Conservation (phyloP, 805 yeast genomes). For the Lipomyces sp. region DNA sequence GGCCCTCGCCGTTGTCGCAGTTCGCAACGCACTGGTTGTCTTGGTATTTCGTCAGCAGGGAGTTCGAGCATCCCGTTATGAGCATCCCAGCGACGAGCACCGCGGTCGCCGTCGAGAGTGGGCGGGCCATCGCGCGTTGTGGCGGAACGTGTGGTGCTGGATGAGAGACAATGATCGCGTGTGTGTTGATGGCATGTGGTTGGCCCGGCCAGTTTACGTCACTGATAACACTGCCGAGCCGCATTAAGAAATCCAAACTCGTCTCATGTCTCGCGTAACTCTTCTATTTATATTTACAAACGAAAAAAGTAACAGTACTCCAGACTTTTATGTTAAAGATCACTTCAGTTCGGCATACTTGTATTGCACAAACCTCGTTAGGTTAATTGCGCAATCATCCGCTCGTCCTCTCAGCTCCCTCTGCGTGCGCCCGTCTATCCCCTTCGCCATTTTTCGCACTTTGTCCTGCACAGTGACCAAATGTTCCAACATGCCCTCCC, state of each 20-base stretch:
- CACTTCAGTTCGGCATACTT: slow-evolving; percentile 49
- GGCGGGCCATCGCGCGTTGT: neutral
- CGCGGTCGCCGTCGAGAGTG: slow-evolving; percentile 5
- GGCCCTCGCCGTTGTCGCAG: slow-evolving; percentile 48
- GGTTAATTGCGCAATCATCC: slow-evolving; percentile 62
- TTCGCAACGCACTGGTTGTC: slow-evolving; percentile 67
- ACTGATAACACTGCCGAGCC: too few relatives aligned
- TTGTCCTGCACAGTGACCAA: slow-evolving; percentile 47
- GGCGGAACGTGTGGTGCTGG: too few relatives aligned
- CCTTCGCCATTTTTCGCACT: slow-evolving; percentile 54
- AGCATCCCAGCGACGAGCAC: slow-evolving; percentile 52
- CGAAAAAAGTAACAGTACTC: too few relatives aligned
- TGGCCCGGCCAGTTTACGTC: too few relatives aligned
- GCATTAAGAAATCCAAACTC: too few relatives aligned
- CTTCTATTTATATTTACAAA: too few relatives aligned
- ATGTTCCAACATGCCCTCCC: slow-evolving; percentile 45
- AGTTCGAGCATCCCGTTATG: slow-evolving; percentile 67
- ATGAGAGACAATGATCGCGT: too few relatives aligned
- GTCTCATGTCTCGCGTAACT: too few relatives aligned
- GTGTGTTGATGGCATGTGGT: too few relatives aligned
- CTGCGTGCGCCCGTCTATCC: slow-evolving; percentile 62
- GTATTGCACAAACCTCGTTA: slow-evolving; percentile 75
- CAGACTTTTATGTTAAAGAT: neutral
- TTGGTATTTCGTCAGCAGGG: slow-evolving; percentile 68
- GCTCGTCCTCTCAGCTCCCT: slow-evolving; percentile 57